Evolutionary conservation across 108 stramenopile genomes (phyloP).

Genomic region (Poteriospumella lacustris): DNA sequence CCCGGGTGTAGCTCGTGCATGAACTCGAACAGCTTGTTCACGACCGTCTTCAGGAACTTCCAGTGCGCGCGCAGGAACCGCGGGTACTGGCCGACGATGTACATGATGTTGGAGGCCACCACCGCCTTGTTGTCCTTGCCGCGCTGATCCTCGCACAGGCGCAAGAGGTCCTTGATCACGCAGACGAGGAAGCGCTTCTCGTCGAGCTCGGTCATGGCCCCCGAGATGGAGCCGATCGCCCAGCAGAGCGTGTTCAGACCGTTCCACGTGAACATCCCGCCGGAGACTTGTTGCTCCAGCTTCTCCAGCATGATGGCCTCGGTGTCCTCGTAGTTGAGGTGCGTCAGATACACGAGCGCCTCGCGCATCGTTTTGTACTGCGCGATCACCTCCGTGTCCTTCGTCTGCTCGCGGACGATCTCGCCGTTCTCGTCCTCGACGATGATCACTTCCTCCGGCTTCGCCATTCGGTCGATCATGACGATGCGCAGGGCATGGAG

Average conservation of each 20-base stretch:
- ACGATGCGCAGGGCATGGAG: conserved; percentile 83
- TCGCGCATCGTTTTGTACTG: conserved; percentile 99
- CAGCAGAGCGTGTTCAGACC: conserved; percentile 96
- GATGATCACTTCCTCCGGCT: conserved; percentile 99
- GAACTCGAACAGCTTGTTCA: conserved; percentile 99
- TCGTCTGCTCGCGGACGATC: conserved; percentile 88
- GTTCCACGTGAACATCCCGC: conserved; percentile 43
- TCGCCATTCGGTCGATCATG: conserved; percentile 96
- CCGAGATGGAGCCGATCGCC: conserved; percentile 96
- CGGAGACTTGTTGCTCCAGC: conserved; percentile 72
- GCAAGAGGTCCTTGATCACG: conserved; percentile 94
- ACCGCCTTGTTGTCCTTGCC: conserved; percentile 98
- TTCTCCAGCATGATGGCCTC: conserved; percentile 95
- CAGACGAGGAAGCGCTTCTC: conserved; percentile 98
- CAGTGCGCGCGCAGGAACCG: conserved; percentile 97
- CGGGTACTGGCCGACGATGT: conserved; percentile 99
- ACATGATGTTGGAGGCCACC: conserved; percentile 99
- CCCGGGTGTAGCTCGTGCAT: conserved; percentile 98
- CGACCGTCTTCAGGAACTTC: conserved; percentile 99
- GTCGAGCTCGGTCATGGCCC: conserved; percentile 96
- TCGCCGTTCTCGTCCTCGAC: conserved; percentile 98
- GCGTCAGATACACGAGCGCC: conserved; percentile 93
- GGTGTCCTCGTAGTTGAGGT: conserved; percentile 93
- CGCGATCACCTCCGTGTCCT: conserved; percentile 96
- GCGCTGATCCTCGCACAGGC: conserved; percentile 85